Base-by-base conservation (phyloP, 305 asterid genomes). In the Solanum hybrid region DNA sequence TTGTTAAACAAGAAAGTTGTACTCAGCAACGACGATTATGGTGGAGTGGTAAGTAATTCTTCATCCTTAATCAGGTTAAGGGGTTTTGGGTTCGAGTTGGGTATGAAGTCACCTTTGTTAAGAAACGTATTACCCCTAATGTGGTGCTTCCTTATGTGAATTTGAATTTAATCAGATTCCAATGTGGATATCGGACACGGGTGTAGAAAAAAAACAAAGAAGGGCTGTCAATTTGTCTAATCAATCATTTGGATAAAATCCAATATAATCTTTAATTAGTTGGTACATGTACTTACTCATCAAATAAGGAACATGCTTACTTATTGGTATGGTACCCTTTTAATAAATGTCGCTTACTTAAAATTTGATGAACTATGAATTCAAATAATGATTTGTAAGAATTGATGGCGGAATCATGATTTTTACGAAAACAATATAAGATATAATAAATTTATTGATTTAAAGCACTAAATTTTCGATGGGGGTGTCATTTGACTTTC, bases 221-320 rank as follows among this genome's bases (percentile, higher is more conserved):
- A 73, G 83, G 33, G 76, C 31, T 57, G 76, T 57, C 88, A 57
- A 29, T 83, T 69, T 85, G 88, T 85, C 88, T 88, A 90, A 89
- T 84, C 75, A 87, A 69, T 64, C 87, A 76, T 86, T 89, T 71
- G 31, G 86, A 76, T 11, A 6, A 35, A 82, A 57, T 83, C 20
- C 64, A 83, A 20, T 85, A 29, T 89, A 61, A 90, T 46, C 88
- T 31, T 88, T 42, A 67, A 69, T 86, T 91, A 87, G 87, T 86
- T 90, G 76, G 88, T 67, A 86, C 88, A 69, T 24, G 4, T 24
- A 69, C 16, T 69, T 24, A 64, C 26, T 64, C 28, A 80, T 80
- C 29, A 86, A 83, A 90, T 42, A 5, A 29, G 42, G 42, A 84
- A 85, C 88, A 57, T 85, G 76, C 33, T 39, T 85, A 57, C 46